Percentiles rank a stretch among this genome's conserved stretches.
phyloP scores from a whole-genome alignment of 164 flowering plant genomes.

The Chimonanthus praecox region DNA sequence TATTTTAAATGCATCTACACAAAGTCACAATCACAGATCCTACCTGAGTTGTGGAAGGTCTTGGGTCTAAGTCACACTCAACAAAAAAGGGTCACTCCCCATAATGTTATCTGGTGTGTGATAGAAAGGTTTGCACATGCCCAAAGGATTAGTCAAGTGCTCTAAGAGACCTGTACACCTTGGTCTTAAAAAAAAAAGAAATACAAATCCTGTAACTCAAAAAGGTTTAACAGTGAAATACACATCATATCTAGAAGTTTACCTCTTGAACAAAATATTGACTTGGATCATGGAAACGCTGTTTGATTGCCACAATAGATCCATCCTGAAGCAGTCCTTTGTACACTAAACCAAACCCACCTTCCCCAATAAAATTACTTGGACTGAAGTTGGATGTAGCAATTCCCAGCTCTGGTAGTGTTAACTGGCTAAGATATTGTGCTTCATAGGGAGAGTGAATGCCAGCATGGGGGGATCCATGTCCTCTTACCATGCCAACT shows the following conservation, averaged over 20 bases:
- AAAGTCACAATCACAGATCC: neutral
- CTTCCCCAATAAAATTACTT: conserved; percentile 42
- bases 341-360: conserved; percentile 41
- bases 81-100: no score
- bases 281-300: conserved; percentile 24
- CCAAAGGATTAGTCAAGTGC: no score
- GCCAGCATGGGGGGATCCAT: conserved; percentile 14
- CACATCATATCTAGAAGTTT: conserved; percentile 2
- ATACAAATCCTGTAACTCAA: neutral
- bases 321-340: conserved; percentile 53
- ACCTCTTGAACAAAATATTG: conserved; percentile 33
- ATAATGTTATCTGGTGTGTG: no score
- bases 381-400: conserved; percentile 40
- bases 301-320: conserved; percentile 43
- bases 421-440: conserved; percentile 21
- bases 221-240: neutral
- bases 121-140: no score
- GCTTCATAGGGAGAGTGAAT: conserved; percentile 17
- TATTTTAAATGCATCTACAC: neutral
- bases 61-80: no score
- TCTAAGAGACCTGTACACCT: neutral
- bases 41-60: no score
- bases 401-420: conserved; percentile 30
- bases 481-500: conserved; percentile 26
- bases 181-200: neutral